These are phyloP conservation scores for Kodamaea jinghongensis DNA, from an alignment of 805 yeast species.

Conservation along the genomic window DNA sequence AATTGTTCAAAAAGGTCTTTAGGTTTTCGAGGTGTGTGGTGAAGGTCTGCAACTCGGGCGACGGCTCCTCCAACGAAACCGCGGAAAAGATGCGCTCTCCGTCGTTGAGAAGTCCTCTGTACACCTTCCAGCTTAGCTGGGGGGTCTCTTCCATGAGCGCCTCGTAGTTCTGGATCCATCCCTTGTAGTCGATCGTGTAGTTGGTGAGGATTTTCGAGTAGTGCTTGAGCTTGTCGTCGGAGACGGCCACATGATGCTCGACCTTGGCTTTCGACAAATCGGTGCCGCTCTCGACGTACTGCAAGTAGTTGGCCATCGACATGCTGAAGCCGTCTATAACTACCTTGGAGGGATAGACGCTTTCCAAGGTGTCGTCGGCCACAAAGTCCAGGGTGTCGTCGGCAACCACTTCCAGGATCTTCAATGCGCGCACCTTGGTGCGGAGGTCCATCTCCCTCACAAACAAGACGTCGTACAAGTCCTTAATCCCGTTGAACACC, in stretches of 20 bases:
- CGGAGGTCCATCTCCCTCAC: slow-evolving; percentile 46
- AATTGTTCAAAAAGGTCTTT: slow-evolving; percentile 39
- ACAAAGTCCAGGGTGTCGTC: slow-evolving; percentile 42
- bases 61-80: slow-evolving; percentile 19
- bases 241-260: slow-evolving; percentile 28
- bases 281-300: slow-evolving; percentile 12
- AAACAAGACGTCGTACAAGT: slow-evolving; percentile 32
- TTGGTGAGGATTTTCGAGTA: slow-evolving; percentile 35
- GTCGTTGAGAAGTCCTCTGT: slow-evolving; percentile 47
- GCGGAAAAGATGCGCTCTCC: slow-evolving; percentile 52
- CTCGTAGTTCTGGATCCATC: slow-evolving; percentile 52
- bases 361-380: slow-evolving; percentile 52
- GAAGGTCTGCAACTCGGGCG: slow-evolving; percentile 16
- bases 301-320: slow-evolving; percentile 29
- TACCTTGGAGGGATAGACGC: slow-evolving; percentile 55
- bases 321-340: slow-evolving; percentile 33
- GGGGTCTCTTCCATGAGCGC: slow-evolving; percentile 33
- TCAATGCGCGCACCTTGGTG: slow-evolving; percentile 27
- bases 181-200: slow-evolving; percentile 44
- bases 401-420: slow-evolving; percentile 29
- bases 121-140: slow-evolving; percentile 46
- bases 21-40: slow-evolving; percentile 29
- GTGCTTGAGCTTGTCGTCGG: slow-evolving; percentile 51
- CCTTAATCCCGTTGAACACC: slow-evolving; percentile 31
- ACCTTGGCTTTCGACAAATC: slow-evolving; percentile 1